Conservation (phyloP, 169 alveolate species). For the Eimeria mitis region DNA sequence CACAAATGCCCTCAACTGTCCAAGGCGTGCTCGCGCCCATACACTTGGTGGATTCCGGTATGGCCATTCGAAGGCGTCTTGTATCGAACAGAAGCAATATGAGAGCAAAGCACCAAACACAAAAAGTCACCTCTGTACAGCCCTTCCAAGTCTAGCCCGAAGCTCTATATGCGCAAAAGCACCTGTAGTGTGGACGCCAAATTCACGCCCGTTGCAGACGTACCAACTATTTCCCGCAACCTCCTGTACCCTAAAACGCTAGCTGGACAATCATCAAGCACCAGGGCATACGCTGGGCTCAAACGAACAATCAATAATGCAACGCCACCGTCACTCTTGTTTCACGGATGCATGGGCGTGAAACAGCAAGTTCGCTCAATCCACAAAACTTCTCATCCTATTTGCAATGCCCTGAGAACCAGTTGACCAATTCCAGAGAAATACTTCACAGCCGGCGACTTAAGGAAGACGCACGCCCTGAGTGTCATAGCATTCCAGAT, state of each 20-base stretch:
- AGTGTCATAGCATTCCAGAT: not conserved
- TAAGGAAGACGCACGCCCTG: too few relatives aligned
- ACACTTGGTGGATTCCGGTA: not conserved
- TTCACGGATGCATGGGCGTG: not conserved
- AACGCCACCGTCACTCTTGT: not conserved
- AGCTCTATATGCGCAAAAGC: not conserved
- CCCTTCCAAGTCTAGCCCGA: not conserved
- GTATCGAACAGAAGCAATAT: not conserved
- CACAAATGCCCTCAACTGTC: too few relatives aligned
- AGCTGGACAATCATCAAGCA: not conserved
- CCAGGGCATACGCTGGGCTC: not conserved
- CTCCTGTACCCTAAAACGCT: not conserved
- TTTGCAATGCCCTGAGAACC: not conserved
- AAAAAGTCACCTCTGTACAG: not conserved
- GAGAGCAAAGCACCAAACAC: not conserved
- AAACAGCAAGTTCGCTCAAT: not conserved
- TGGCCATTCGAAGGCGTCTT: not conserved
- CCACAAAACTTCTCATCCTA: not conserved
- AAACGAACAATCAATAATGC: not conserved
- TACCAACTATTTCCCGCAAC: not conserved
- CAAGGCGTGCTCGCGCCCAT: too few relatives aligned
- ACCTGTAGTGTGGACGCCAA: not conserved
- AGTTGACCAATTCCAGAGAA: not conserved
- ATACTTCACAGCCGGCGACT: too few relatives aligned
- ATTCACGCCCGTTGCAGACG: not conserved